A percentile compares a stretch with the other conserved stretches of the same genome.
These are phyloP conservation scores for Erysiphe pulchra DNA, from an alignment of 2,329 filamentous ascomycete species.

Conservation along the genomic window DNA sequence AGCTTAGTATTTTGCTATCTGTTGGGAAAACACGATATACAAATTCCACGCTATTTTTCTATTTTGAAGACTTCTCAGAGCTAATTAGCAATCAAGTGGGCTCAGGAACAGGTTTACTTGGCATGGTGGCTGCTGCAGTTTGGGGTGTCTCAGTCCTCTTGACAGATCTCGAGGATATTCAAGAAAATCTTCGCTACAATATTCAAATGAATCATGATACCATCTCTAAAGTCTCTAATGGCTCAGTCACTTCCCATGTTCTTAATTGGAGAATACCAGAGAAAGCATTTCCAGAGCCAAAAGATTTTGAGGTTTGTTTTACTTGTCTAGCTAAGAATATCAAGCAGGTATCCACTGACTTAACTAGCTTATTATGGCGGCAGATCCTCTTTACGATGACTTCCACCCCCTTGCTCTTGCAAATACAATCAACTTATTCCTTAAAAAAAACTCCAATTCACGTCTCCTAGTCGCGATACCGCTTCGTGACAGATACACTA, in stretches of 20 bases:
- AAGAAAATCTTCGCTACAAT: constrained; percentile 58
- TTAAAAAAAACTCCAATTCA: constrained; percentile 26
- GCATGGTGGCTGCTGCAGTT: constrained; percentile 54
- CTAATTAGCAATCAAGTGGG: neutral
- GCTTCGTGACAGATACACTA: constrained; percentile 28
- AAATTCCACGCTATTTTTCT: neutral
- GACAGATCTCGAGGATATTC: constrained; percentile 66
- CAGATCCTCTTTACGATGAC: constrained; percentile 70
- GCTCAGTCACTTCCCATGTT: constrained; percentile 32
- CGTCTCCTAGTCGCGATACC: constrained; percentile 62
- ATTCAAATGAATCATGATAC: constrained; percentile 31
- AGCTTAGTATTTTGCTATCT: too few relatives aligned
- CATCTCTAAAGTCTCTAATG: constrained; percentile 27
- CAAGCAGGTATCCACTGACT: neutral
- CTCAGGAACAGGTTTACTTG: constrained; percentile 75
- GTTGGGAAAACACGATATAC: too few relatives aligned
- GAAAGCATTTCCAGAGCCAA: constrained; percentile 7
- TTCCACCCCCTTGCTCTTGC: constrained; percentile 55
- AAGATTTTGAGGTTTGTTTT: neutral
- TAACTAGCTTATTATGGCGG: constrained; percentile 45
- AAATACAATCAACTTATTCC: constrained; percentile 40
- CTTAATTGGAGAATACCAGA: constrained; percentile 27
- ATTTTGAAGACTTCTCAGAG: neutral
- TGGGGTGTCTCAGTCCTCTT: constrained; percentile 42
- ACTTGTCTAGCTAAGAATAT: neutral